A percentile compares a stretch with the other conserved stretches of the same genome.
Conservation (phyloP, 164 flowering plant species). For the Umbellularia californica region DNA sequence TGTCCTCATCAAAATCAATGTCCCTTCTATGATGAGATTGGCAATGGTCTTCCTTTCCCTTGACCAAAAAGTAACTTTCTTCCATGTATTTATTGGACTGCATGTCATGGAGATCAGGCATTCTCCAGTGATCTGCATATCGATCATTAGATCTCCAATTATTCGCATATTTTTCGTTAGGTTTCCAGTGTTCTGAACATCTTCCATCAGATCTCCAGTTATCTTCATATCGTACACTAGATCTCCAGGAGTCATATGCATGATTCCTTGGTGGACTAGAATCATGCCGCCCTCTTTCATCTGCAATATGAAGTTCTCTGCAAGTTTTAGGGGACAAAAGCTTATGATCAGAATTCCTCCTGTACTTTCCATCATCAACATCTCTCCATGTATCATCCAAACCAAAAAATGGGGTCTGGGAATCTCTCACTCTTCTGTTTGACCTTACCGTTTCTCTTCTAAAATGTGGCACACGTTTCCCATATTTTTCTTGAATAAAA, state of each 20-base stretch:
- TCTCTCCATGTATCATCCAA: conserved; percentile 10
- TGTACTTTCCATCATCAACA: conserved; percentile 17
- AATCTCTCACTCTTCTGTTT: conserved; percentile 24
- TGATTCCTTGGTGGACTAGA: conserved; percentile 20
- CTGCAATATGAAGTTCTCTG: conserved; percentile 21
- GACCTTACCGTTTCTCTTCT: conserved; percentile 23
- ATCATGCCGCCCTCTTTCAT: conserved; percentile 22
- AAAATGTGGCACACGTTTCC: conserved; percentile 11
- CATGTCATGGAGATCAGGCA: not conserved
- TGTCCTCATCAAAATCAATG: conserved; percentile 1
- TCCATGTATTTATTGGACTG: conserved; percentile 15
- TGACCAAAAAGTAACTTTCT: conserved; percentile 11
- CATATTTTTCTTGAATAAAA: conserved; percentile 15
- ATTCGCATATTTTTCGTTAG: too few species aligned
- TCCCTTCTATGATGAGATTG: conserved; percentile 2
- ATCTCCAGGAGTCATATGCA: conserved; percentile 18
- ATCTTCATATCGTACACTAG: conserved; percentile 3
- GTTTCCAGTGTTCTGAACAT: too few species aligned
- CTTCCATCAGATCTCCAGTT: too few species aligned
- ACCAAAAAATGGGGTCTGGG: conserved; percentile 12
- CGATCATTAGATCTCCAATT: not conserved
- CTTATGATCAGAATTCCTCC: conserved; percentile 15
- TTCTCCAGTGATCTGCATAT: conserved; percentile 17
- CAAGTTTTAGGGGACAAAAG: conserved; percentile 11
- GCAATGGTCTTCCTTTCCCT: conserved; percentile 7